Evolutionary conservation across 371 early-diverging fungal species (phyloP).

Genomic region (Syncephalis fuscata): DNA sequence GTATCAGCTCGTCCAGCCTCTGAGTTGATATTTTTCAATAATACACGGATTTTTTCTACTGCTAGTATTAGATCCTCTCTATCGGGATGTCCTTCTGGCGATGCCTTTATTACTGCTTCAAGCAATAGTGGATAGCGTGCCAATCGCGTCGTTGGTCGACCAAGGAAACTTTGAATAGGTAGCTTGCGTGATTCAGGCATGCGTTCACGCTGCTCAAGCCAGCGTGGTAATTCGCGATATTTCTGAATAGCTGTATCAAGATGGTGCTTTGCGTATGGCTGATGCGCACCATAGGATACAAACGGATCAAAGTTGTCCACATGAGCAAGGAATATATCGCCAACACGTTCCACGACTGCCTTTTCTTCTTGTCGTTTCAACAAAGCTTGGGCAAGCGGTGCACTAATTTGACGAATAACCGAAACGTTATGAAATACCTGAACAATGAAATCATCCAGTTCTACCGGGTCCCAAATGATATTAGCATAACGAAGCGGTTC

Average conservation of each 20-base stretch:
- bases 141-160: conserved; percentile 72
- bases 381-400: conserved; percentile 40
- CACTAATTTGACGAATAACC: conserved; percentile 52
- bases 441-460: conserved; percentile 45
- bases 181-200: conserved; percentile 65
- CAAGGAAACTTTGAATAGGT: conserved; percentile 63
- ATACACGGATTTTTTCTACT: conserved; percentile 37
- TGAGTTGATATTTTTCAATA: conserved; percentile 56
- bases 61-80: conserved; percentile 35
- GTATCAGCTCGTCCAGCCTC: conserved; percentile 80
- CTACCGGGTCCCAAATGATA: conserved; percentile 30
- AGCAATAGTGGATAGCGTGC: conserved; percentile 80
- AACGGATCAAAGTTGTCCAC: conserved; percentile 60
- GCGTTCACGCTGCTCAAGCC: conserved; percentile 40
- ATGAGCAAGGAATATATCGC: conserved; percentile 66
- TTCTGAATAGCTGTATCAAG: conserved; percentile 59
- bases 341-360: conserved; percentile 57
- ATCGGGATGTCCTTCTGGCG: conserved; percentile 69
- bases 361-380: conserved; percentile 48
- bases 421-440: conserved; percentile 69
- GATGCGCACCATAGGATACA: conserved; percentile 78
- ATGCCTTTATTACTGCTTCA: conserved; percentile 67
- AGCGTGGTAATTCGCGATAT: conserved; percentile 36
- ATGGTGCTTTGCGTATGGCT: conserved; percentile 61
- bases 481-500: conserved; percentile 44